Base-by-base conservation (phyloP, 2,329 filamentous ascomycete genomes). In the Alternaria alternata region DNA sequence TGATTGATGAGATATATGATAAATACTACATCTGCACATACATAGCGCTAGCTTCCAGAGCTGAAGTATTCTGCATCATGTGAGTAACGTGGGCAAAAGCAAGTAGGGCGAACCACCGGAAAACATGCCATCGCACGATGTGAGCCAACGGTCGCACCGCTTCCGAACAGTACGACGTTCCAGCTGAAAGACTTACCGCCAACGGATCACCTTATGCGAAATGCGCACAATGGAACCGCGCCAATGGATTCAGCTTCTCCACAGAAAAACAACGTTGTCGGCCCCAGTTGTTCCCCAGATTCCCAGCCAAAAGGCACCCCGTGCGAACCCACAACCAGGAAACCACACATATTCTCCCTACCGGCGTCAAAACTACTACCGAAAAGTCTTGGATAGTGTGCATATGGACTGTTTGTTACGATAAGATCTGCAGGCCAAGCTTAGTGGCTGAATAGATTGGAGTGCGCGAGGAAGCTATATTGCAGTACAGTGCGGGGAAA, bases 401-500 rank as follows among this genome's bases (percentile, higher is more conserved):
- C 14, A 38, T 8, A 32, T 30, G 32, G 24, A 32, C 53, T 16
- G 48, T 39, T 26, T 46, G 39, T 18, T 38, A 41, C 38, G 51
- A 47, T 43, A 59, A 54, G 65, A 61, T 57, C 57, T 39, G 46
- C 63, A 48, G 14, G 66, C 61, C 60, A 66, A 65, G 62, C 22
- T 53, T 42, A 49, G 38, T 48, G 51, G 54, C 47, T 39, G 46
- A 26, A 42, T 20, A 22, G 20, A 28, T 16, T 32, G 47, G n/a
- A 34, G 39, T 36, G 36, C n/a, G n/a, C 18, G 46, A n/a, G 54
- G 49, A 26, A 46, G 20, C 43, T 47, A 39, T 39, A 38, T 57
- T 63, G 54, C 55, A 42, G 59, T 56, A 54, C 43, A 34, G 69
- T 71, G 69, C 69, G 69, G 69, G 69, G 69, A 67, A 70, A 64